Conservation (phyloP, 371 early-diverging fungal species). For the Lichtheimia ornata region DNA sequence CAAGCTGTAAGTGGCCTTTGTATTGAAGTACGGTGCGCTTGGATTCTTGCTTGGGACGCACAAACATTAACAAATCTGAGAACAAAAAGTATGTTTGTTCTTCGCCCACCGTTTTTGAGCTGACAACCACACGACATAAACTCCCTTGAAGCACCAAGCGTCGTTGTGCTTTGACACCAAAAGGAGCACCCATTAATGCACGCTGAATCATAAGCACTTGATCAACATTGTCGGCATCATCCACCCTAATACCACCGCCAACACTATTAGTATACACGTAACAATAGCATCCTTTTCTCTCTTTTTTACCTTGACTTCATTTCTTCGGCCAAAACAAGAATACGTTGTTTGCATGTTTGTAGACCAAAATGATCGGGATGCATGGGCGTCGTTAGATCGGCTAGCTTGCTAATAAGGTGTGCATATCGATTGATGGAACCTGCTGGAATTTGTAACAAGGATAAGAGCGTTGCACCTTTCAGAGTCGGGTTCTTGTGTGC, state of each 20-base stretch:
- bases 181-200: slow-evolving; percentile 32
- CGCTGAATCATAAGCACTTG: slow-evolving; percentile 45
- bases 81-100: slow-evolving; percentile 37
- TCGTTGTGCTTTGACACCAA: slow-evolving; percentile 36
- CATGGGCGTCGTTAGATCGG: slow-evolving; percentile 30
- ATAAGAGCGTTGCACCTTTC: slow-evolving; percentile 29
- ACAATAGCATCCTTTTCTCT: not conserved
- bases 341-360: slow-evolving; percentile 26
- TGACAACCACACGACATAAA: slow-evolving; percentile 25
- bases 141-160: slow-evolving; percentile 37
- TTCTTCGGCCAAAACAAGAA: slow-evolving; percentile 22
- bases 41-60: slow-evolving; percentile 25
- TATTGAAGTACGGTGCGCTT: slow-evolving; percentile 29
- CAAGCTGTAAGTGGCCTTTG: slow-evolving; percentile 36
- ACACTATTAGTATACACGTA: not conserved
- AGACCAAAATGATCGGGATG: slow-evolving; percentile 46
- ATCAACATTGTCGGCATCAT: slow-evolving; percentile 41
- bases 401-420: slow-evolving; percentile 28
- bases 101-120: slow-evolving; percentile 25
- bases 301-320: slow-evolving; percentile 33
- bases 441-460: slow-evolving; percentile 41
- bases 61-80: slow-evolving; percentile 42
- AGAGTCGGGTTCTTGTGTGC: slow-evolving; percentile 25
- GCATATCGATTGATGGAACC: slow-evolving; percentile 39
- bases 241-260: slow-evolving; percentile 17